These are phyloP conservation scores for Lepidium didymum DNA, from an alignment of 345 rosid species.

Conservation along the genomic window DNA sequence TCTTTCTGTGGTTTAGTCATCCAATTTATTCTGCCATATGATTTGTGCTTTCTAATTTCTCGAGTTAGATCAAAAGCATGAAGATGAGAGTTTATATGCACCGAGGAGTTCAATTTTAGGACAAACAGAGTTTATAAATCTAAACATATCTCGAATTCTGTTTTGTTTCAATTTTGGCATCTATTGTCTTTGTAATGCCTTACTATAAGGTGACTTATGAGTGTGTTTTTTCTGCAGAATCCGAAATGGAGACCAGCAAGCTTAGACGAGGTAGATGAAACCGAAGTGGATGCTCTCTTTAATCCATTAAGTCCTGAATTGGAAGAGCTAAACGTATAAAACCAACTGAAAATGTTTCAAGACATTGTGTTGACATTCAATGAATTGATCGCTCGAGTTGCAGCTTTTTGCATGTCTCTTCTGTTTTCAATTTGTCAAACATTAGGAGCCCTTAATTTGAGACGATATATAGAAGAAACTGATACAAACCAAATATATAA, in stretches of 20 bases:
- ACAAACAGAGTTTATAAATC: too few species aligned
- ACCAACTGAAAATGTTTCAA: not conserved
- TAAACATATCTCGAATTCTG: not conserved
- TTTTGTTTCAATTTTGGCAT: not conserved
- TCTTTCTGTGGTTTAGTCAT: not conserved
- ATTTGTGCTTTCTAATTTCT: not conserved
- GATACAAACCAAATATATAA: not conserved
- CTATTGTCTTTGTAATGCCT: not conserved
- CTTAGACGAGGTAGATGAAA: conserved; percentile 52
- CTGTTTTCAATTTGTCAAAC: not conserved
- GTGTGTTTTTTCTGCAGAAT: conserved; percentile 44
- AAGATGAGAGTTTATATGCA: not conserved
- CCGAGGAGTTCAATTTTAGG: not conserved
- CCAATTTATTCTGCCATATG: not conserved
- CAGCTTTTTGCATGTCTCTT: not conserved
- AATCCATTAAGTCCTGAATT: conserved; percentile 44
- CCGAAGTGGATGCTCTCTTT: conserved; percentile 64
- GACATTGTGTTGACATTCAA: not conserved
- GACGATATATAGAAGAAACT: not conserved
- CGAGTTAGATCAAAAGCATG: not conserved
- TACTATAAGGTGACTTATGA: not conserved
- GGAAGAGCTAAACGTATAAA: conserved; percentile 52
- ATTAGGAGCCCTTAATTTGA: too few species aligned
- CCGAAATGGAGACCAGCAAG: conserved; percentile 79
- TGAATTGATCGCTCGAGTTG: not conserved